Percentiles rank a stretch among this genome's conserved stretches.
phyloP scores from a whole-genome alignment of 2,329 filamentous ascomycete genomes.

The Penicillium sp. region DNA sequence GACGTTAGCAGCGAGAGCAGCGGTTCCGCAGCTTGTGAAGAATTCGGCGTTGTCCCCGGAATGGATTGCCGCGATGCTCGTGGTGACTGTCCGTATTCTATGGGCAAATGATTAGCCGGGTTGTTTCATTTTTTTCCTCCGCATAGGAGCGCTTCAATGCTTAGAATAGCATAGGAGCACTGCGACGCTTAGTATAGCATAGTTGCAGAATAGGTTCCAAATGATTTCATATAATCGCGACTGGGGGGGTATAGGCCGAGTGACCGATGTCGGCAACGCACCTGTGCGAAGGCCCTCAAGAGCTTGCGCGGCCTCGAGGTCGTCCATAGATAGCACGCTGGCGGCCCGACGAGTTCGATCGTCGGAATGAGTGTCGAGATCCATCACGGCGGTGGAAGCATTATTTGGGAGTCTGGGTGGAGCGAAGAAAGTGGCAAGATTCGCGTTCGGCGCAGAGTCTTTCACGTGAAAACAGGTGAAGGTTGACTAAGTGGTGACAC shows the following conservation, averaged over 20 bases:
- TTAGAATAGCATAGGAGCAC: background rate
- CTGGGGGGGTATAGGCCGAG: background rate
- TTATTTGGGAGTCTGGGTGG: conserved; percentile 18
- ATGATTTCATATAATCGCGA: background rate
- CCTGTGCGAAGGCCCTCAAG: conserved; percentile 72
- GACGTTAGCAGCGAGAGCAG: conserved; percentile 83
- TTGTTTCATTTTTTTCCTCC: background rate
- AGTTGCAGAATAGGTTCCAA: background rate
- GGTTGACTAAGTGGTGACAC: background rate
- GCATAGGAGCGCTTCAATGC: background rate
- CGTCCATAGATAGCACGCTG: conserved; percentile 51
- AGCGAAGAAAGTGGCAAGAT: conserved; percentile 1
- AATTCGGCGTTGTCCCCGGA: conserved; percentile 31
- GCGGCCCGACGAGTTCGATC: conserved; percentile 45
- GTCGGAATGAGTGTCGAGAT: conserved; percentile 39
- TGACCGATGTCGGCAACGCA: conserved; percentile 42
- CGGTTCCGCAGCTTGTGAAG: conserved; percentile 68
- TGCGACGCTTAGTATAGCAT: background rate
- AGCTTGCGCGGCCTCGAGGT: conserved; percentile 67
- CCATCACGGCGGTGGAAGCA: conserved; percentile 36
- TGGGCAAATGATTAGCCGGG: conserved; percentile 11
- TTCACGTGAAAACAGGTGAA: background rate
- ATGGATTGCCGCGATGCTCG: conserved; percentile 43
- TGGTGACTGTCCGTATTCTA: conserved; percentile 69
- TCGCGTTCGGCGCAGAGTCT: background rate